Percentiles rank a stretch among this genome's conserved stretches.
These are phyloP conservation scores for Exophiala alcalophila DNA, from an alignment of 2,329 filamentous ascomycete genomes.

Conservation along the genomic window DNA sequence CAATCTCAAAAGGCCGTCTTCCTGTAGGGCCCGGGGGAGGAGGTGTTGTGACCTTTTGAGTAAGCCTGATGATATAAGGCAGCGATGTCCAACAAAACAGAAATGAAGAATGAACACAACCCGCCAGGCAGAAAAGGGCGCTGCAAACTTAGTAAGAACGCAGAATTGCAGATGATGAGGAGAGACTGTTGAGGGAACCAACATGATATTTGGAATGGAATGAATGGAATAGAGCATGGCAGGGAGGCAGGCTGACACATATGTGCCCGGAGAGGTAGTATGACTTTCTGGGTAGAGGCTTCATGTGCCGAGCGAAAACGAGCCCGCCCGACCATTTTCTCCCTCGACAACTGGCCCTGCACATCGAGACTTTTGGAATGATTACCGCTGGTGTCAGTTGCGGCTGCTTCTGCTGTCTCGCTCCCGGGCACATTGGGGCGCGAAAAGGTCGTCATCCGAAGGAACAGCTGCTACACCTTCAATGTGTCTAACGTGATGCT, in stretches of 20 bases:
- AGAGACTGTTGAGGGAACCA: constrained; percentile 12
- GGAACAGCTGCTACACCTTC: constrained; percentile 6
- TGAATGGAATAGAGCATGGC: constrained; percentile 11
- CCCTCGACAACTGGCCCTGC: constrained; percentile 3
- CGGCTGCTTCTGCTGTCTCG: constrained; percentile 8
- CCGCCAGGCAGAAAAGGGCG: constrained; percentile 12
- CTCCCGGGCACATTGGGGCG: constrained; percentile 14
- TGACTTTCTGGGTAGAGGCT: constrained; percentile 14
- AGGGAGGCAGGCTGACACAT: constrained; percentile 23
- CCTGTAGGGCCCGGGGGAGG: background rate
- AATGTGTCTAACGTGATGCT: constrained; percentile 5
- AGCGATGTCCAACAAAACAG: constrained; percentile 11
- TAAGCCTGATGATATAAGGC: constrained; percentile 28
- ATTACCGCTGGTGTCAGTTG: constrained; percentile 11
- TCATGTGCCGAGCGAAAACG: constrained; percentile 14
- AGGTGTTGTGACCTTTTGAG: constrained; percentile 13
- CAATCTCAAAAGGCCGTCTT: constrained; percentile 6
- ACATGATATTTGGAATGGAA: constrained; percentile 4
- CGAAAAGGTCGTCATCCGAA: constrained; percentile 18
- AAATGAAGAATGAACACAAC: constrained; percentile 8
- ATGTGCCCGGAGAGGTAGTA: constrained; percentile 16
- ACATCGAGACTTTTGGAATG: constrained; percentile 9
- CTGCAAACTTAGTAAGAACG: constrained; percentile 26
- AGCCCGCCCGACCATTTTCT: constrained; percentile 11
- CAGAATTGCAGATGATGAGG: constrained; percentile 18